Percentiles rank a stretch among this genome's conserved stretches.
These are phyloP conservation scores for Plasmopara halstedii DNA, from an alignment of 352 stramenopile species.

Conservation along the genomic window DNA sequence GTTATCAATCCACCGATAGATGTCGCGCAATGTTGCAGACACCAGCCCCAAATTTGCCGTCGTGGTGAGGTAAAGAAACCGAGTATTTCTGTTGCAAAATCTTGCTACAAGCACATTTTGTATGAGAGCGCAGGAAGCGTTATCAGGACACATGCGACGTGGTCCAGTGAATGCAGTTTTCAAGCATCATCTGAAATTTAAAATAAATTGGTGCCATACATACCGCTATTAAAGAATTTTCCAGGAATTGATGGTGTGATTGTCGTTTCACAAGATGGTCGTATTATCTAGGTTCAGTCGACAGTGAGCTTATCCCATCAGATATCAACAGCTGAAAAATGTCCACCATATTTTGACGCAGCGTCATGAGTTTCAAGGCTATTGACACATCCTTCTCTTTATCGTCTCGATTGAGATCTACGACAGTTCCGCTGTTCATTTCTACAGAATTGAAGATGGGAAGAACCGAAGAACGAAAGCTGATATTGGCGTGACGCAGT, in stretches of 20 bases:
- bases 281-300: conserved; percentile 18
- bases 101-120: too few relatives aligned
- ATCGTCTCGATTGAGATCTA: conserved; percentile 24
- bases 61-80: too few relatives aligned
- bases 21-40: conserved; percentile 4
- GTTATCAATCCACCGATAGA: background rate
- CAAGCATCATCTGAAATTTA: conserved; percentile 19
- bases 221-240: conserved; percentile 24
- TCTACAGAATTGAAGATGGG: conserved; percentile 11
- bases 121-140: too few relatives aligned
- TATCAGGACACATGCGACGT: too few relatives aligned
- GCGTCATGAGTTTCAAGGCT: conserved; percentile 11
- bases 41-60: background rate
- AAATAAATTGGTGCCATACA: conserved; percentile 16
- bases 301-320: conserved; percentile 22
- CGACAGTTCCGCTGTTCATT: conserved; percentile 10
- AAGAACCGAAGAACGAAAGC: background rate
- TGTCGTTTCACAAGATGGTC: conserved; percentile 4
- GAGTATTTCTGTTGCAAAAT: too few relatives aligned
- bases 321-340: conserved; percentile 19
- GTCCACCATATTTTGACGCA: conserved; percentile 5
- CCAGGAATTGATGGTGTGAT: conserved; percentile 26
- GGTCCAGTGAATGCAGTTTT: too few relatives aligned
- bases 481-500: conserved; percentile 9
- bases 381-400: conserved; percentile 26